Conservation (phyloP, 129 eudicot genomes). For the Dittrichia graveolens region DNA sequence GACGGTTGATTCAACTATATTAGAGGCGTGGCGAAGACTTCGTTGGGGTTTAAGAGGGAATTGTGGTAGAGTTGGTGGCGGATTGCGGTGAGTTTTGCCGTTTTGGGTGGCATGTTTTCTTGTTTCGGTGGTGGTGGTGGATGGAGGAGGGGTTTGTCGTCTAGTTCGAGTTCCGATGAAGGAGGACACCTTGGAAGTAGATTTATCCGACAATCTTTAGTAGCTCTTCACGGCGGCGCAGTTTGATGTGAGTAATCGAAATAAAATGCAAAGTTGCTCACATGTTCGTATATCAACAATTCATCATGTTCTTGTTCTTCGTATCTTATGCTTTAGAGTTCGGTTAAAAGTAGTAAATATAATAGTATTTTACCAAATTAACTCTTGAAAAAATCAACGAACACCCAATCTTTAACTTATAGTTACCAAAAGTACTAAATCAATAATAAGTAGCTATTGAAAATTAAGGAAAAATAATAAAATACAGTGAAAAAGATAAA, state of each 20-base stretch:
- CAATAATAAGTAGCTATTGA: no score
- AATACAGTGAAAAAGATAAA: no score
- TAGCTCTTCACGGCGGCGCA: slow-evolving; percentile 48
- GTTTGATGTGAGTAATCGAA: slow-evolving; percentile 37
- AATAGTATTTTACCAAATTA: no score
- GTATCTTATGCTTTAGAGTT: no score
- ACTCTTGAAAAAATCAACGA: no score
- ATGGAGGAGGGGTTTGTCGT: slow-evolving; percentile 38
- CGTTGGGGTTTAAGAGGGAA: slow-evolving; percentile 74
- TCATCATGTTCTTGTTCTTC: no score
- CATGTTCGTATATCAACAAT: no score
- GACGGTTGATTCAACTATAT: slow-evolving; percentile 65
- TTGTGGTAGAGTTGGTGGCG: slow-evolving; percentile 51
- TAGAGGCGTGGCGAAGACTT: slow-evolving; percentile 60
- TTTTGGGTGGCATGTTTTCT: slow-evolving; percentile 56
- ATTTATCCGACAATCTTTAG: slow-evolving; percentile 50
- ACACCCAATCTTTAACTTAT: no score
- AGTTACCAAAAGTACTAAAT: no score
- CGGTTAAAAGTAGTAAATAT: no score
- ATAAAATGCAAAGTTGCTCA: no score
- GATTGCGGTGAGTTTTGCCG: slow-evolving; percentile 58
- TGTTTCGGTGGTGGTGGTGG: slow-evolving; percentile 70
- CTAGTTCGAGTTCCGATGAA: slow-evolving; percentile 61
- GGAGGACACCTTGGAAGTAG: slow-evolving; percentile 48
- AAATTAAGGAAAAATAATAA: no score